A percentile compares a stretch with the other conserved stretches of the same genome.
Conservation (phyloP, 75 land plant species). For the Pinus tabuliformis region DNA sequence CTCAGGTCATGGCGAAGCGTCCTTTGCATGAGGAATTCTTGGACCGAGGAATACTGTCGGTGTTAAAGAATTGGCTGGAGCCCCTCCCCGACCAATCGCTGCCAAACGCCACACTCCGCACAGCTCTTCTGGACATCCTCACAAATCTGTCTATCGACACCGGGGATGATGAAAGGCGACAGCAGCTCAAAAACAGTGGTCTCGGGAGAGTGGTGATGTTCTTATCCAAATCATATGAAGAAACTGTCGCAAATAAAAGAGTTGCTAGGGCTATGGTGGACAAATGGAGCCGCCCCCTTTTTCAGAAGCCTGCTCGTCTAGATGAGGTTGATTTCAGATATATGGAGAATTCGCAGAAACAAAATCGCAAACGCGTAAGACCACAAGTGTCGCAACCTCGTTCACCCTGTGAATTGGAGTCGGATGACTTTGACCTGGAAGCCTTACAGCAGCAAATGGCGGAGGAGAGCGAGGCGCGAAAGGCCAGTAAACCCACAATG, state of each 20-base stretch:
- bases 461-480: no score
- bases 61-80: conserved; percentile 35
- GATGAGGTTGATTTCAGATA: no score
- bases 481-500: no score
- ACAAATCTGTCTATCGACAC: not conserved
- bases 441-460: no score
- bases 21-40: conserved; percentile 29
- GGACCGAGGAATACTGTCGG: conserved; percentile 25
- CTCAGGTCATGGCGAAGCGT: conserved; percentile 19
- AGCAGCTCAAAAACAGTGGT: not conserved
- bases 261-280: not conserved
- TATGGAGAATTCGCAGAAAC: no score
- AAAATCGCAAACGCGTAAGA: no score
- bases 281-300: not conserved
- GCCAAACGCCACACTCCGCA: conserved; percentile 28
- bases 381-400: no score
- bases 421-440: no score
- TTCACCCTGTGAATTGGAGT: no score
- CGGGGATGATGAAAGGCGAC: not conserved
- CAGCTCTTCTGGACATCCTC: conserved; percentile 10
- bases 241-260: not conserved
- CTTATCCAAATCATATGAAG: not conserved
- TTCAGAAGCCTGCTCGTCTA: no score
- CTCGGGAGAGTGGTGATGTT: not conserved
- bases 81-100: conserved; percentile 38